Evolutionary conservation across 805 yeast genomes (phyloP).

Genomic region (Kodamaea neixiangensis): DNA sequence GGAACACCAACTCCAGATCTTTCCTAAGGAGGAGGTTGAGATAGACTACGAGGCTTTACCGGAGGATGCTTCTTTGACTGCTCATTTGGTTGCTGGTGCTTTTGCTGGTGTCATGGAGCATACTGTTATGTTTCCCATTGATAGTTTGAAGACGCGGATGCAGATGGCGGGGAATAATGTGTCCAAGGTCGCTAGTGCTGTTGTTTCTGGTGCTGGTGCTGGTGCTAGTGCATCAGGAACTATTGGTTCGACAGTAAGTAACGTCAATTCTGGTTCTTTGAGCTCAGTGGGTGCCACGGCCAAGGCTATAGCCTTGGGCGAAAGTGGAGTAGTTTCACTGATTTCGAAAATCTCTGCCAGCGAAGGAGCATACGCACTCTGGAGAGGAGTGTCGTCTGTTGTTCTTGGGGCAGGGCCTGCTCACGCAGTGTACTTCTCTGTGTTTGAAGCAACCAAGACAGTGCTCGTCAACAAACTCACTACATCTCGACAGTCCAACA

Average conservation of each 20-base stretch:
- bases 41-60: conserved; percentile 93
- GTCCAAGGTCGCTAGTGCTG: neutral
- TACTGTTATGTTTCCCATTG: conserved; percentile 94
- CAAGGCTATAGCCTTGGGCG: conserved; percentile 14
- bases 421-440: conserved; percentile 94
- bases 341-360: conserved; percentile 75
- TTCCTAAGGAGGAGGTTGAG: conserved; percentile 45
- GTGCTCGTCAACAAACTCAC: conserved; percentile 47
- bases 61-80: conserved; percentile 74
- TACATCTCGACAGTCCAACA: conserved; percentile 32
- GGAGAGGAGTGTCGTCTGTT: conserved; percentile 94
- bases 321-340: conserved; percentile 58
- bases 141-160: conserved; percentile 95
- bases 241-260: neutral
- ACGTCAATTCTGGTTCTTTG: too few species aligned
- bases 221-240: neutral
- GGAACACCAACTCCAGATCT: conserved; percentile 27
- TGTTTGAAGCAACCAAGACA: conserved; percentile 80
- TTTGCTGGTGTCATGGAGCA: conserved; percentile 99
- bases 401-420: conserved; percentile 99
- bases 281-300: conserved; percentile 12
- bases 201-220: neutral
- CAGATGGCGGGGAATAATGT: conserved; percentile 50
- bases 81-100: conserved; percentile 91
- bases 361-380: conserved; percentile 85